phyloP scores from a whole-genome alignment of 2,329 filamentous ascomycete genomes.

The Huntiella abstrusa region DNA sequence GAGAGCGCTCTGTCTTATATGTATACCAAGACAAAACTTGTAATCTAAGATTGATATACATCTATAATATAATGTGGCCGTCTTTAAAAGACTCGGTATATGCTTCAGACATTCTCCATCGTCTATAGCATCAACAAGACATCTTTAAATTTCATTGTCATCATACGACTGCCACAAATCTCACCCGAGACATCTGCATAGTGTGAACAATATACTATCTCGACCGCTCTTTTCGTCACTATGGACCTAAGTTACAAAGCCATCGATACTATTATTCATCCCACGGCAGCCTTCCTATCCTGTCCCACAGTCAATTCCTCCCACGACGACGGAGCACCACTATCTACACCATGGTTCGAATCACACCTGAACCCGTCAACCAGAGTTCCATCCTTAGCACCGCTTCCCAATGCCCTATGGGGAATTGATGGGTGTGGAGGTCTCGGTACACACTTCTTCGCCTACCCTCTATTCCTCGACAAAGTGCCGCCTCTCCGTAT shows the following conservation, averaged over 20 bases:
- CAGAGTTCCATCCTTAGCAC: conserved; percentile 35
- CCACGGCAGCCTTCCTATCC: conserved; percentile 31
- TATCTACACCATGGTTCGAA: conserved; percentile 21
- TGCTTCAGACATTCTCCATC: no score
- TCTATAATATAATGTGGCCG: no score
- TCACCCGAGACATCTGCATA: no score
- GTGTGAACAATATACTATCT: no score
- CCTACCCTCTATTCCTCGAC: conserved; percentile 31
- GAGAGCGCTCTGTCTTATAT: no score
- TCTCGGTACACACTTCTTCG: conserved; percentile 38
- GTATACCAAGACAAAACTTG: no score
- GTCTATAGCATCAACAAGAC: no score
- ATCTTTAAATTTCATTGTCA: no score
- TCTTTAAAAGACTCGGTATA: no score
- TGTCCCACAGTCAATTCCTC: background rate
- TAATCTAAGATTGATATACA: no score
- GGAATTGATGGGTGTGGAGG: conserved; percentile 39
- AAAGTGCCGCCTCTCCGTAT: conserved; percentile 31
- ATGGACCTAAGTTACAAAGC: conserved; percentile 36
- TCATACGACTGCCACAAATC: no score
- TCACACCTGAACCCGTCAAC: conserved; percentile 42
- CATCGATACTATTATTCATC: conserved; percentile 38
- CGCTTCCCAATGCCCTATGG: conserved; percentile 29
- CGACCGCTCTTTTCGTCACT: conserved; percentile 1
- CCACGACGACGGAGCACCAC: background rate